A percentile compares a stretch with the other conserved stretches of the same genome.
These are phyloP conservation scores for Rhinocladiella similis DNA, from an alignment of 2,329 filamentous ascomycete genomes.

Conservation along the genomic window DNA sequence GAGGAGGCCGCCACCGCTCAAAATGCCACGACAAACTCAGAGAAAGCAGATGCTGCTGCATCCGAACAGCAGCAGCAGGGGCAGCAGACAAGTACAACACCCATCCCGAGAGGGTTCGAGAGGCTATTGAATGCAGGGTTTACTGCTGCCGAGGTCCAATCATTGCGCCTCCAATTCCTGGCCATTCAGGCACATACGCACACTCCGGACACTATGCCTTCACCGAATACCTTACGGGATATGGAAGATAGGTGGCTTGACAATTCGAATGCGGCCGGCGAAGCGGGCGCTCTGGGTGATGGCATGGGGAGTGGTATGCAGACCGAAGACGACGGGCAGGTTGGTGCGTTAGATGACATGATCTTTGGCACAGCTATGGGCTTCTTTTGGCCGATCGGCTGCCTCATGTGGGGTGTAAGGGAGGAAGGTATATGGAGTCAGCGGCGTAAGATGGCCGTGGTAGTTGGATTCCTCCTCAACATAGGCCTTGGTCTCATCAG, in stretches of 20 bases:
- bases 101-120: conserved; percentile 79
- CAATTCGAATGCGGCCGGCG: conserved; percentile 52
- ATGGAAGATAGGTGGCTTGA: conserved; percentile 94
- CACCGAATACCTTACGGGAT: conserved; percentile 69
- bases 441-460: conserved; percentile 81
- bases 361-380: conserved; percentile 86
- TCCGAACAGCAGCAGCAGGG: too few species aligned
- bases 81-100: conserved; percentile 46
- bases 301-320: conserved; percentile 30
- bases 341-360: conserved; percentile 76
- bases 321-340: conserved; percentile 42
- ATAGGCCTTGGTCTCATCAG: conserved; percentile 71
- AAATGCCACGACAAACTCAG: background rate
- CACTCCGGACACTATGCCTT: conserved; percentile 87
- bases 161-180: conserved; percentile 83
- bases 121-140: conserved; percentile 80
- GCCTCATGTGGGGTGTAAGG: conserved; percentile 78
- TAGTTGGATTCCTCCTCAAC: conserved; percentile 80
- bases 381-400: conserved; percentile 92
- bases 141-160: conserved; percentile 76
- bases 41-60: conserved; percentile 2
- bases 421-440: conserved; percentile 86
- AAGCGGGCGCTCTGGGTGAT: conserved; percentile 39
- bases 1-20: conserved; percentile 55
- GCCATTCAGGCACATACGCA: conserved; percentile 78